Conservation (phyloP, 495 filamentous ascomycete species). For the Penicillium ucsense region DNA sequence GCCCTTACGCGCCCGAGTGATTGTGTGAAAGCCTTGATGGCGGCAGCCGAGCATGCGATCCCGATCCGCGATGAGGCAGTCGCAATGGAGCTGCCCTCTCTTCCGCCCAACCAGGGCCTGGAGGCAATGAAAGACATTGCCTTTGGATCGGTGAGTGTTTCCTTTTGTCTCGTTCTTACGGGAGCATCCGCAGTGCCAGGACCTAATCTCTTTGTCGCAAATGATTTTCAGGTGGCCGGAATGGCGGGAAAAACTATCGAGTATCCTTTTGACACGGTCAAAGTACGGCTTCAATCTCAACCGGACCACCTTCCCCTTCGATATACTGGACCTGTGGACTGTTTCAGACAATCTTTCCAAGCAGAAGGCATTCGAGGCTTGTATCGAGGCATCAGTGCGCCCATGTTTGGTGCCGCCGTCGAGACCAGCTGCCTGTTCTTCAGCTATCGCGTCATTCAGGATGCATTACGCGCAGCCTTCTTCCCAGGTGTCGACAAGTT, state of each 20-base stretch:
- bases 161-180: neutral
- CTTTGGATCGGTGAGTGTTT: constrained; percentile 67
- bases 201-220: too few species aligned
- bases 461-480: constrained; percentile 50
- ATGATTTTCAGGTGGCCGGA: constrained; percentile 56
- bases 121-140: constrained; percentile 71
- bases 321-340: constrained; percentile 85
- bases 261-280: constrained; percentile 97
- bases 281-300: constrained; percentile 66
- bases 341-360: constrained; percentile 75
- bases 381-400: constrained; percentile 89
- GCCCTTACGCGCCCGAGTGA: constrained; percentile 13
- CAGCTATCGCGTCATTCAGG: constrained; percentile 65
- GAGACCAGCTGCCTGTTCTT: constrained; percentile 95
- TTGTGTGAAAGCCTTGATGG: constrained; percentile 25
- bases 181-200: too few species aligned
- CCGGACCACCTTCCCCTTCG: constrained; percentile 71
- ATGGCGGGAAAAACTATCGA: constrained; percentile 93
- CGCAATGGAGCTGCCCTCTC: constrained; percentile 33
- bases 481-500: constrained; percentile 45
- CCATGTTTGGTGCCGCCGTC: constrained; percentile 80
- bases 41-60: constrained; percentile 34
- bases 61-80: constrained; percentile 29
- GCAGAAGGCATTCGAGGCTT: constrained; percentile 64
- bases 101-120: constrained; percentile 44